Base-by-base conservation (phyloP, 352 stramenopile species). In the Phytophthora europaea region DNA sequence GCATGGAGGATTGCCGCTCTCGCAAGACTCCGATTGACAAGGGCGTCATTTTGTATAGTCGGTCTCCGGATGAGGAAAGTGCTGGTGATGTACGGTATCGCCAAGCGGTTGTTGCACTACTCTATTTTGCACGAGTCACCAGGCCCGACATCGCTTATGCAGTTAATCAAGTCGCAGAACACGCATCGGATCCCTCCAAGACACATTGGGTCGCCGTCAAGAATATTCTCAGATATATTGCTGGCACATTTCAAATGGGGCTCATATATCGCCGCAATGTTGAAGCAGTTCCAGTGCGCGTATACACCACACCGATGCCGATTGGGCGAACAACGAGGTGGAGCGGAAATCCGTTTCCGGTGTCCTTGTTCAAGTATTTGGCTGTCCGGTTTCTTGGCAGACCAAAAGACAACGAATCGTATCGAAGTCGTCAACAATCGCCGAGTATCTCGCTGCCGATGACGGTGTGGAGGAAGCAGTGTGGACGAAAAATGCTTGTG, bases 131-230 rank as follows among this genome's bases (percentile, higher is more conserved):
- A 0, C 28, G 65, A 5, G 56, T 65, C 1, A 71, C 65, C 18
- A 8, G 65, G 15, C 56, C 55, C 1, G 65, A 65, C 7, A 65
- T 61, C 15, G 7, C 23, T 4, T 72, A 51, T 28, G 48, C 55
- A 12, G 56, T 72, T 3, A 72, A 72, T 40, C 47, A 72, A 72
- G 56, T 72, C 13, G 54, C 56, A 18, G 47, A 47, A 6, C 65
- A 65, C 6, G 54, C 23, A 1, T 50, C 34, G 5, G 28, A 70
- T 20, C 53, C 64, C 2, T 50, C 8, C 22, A 65, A 54, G 1
- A 3, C 10, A 0, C 55, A 61, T 43, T 71, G 64, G 48, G 20
- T 43, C 0, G 64, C 43, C 2, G 62, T 63, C 18, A 66, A 66
- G 20, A 66, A 66, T 16, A 66, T 66, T 15, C 4, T 59, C 12